These are phyloP conservation scores for Fimicolochytrium jonesii DNA, from an alignment of 192 early-diverging fungal species.

Conservation along the genomic window DNA sequence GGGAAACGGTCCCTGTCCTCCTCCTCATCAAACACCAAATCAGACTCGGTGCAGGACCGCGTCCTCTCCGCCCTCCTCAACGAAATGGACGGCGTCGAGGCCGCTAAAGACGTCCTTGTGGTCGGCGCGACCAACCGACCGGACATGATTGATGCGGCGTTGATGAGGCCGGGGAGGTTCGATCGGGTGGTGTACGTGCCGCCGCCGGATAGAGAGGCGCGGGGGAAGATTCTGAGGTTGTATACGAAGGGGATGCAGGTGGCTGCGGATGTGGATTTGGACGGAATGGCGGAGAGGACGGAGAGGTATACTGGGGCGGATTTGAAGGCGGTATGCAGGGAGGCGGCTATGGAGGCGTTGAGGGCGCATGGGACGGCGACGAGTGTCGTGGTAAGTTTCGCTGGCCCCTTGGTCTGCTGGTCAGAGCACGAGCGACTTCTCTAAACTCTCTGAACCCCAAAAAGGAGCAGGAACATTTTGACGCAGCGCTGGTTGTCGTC, in stretches of 20 bases:
- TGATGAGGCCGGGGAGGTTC: conserved; percentile 81
- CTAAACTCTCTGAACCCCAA: conserved; percentile 44
- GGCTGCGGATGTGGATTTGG: conserved; percentile 43
- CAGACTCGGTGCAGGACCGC: conserved; percentile 81
- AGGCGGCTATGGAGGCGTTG: conserved; percentile 53
- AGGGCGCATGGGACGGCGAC: conserved; percentile 20
- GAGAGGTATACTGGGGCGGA: conserved; percentile 78
- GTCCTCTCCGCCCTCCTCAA: conserved; percentile 83
- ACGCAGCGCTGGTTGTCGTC: conserved; percentile 46
- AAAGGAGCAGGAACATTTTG: conserved; percentile 50
- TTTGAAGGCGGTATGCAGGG: conserved; percentile 59
- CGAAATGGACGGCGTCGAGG: conserved; percentile 97
- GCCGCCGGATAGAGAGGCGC: conserved; percentile 44
- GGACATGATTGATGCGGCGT: conserved; percentile 80
- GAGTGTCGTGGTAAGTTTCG: conserved; percentile 15
- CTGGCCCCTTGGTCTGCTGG: conserved; percentile 4
- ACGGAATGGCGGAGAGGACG: conserved; percentile 49
- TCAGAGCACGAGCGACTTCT: conserved; percentile 54
- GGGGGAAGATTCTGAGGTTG: conserved; percentile 65
- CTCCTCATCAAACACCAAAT: conserved; percentile 21
- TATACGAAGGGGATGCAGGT: conserved; percentile 60
- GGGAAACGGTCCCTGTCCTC: conserved; percentile 67
- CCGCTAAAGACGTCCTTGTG: conserved; percentile 74
- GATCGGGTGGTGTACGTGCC: conserved; percentile 78
- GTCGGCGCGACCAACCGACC: conserved; percentile 88